These are phyloP conservation scores for Zoysia matrella DNA, from an alignment of 202 grass and related monocot genomes.

Conservation along the genomic window DNA sequence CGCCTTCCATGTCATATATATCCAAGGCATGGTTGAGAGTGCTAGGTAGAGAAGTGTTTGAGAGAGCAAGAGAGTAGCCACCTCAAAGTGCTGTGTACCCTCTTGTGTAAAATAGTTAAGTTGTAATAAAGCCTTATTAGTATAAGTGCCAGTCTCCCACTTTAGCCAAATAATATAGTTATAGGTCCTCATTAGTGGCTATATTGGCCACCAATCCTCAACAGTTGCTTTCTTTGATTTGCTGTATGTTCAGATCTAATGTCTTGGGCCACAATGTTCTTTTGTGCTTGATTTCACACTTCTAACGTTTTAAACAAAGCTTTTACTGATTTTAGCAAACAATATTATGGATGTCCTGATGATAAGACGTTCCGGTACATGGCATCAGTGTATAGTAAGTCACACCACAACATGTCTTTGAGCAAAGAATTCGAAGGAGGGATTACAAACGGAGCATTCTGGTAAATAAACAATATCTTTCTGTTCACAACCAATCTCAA, in stretches of 20 bases:
- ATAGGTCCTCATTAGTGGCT: too few species aligned
- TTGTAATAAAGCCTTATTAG: too few species aligned
- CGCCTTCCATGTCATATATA: too few species aligned
- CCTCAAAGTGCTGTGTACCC: too few species aligned
- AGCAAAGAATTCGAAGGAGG: constrained; percentile 96
- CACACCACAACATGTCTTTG: constrained; percentile 94
- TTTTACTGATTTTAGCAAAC: constrained; percentile 67
- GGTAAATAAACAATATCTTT: constrained; percentile 54
- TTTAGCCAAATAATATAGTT: too few species aligned
- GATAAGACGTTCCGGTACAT: constrained; percentile 85
- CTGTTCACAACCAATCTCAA: not conserved
- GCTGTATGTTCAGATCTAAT: not conserved
- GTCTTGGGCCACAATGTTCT: too few species aligned
- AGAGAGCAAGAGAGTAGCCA: too few species aligned
- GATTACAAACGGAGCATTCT: constrained; percentile 91
- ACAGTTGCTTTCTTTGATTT: constrained; percentile 16
- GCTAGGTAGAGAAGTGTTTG: too few species aligned
- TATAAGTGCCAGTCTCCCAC: too few species aligned
- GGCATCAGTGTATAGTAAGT: constrained; percentile 84
- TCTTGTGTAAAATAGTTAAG: too few species aligned
- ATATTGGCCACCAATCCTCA: not conserved
- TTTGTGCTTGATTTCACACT: too few species aligned
- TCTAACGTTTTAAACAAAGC: constrained; percentile 6
- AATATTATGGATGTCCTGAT: constrained; percentile 88
- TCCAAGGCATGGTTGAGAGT: too few species aligned